Base-by-base conservation (phyloP, 257 asterid genomes). In the Lycium barbarum region DNA sequence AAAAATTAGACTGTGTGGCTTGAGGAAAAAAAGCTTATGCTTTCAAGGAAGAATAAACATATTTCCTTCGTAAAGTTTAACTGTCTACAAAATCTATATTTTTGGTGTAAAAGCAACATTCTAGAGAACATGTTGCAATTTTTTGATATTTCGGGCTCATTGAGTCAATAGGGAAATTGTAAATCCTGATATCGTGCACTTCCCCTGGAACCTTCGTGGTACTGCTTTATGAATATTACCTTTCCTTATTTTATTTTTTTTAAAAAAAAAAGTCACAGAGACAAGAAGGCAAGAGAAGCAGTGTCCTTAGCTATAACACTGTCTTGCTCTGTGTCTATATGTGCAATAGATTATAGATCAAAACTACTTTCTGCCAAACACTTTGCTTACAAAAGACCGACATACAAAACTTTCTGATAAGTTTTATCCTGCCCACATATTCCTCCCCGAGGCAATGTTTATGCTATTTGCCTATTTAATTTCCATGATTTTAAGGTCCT, bases 291-390 rank as follows among this genome's bases (percentile, higher is more conserved):
- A 71, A 18, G 36, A 71, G 57, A 43, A 43, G 26, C 78, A 70
- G 78, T 70, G 78, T 7, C 3, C 36, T 9, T 8, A 17, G 17
- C 54, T 70, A 40, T 40, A 20, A 9, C 53, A 15, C 2, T 11
- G 35, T 18, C 55, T 18, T 71, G 57, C 17, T 70, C 79, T 70
- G 17, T 14, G 2, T 40, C 17, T 71, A 43, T 40, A 71, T 18
- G 79, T 9, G 79, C 55, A 18, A 71, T 43, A 71, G 55, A 71
- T 43, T 55, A 71, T 43, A 71, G 55, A 71, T 43, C 79, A 71
- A 18, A 38, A 43, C 43, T 70, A 38, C 54, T 18, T 18, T 71
- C 35, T 43, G 79, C 55, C 3, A 71, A 71, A 43, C 10, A 71
- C 17, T 1, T 71, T 53, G 1, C 55, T 71, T 17, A 9, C 9